These are phyloP conservation scores for Neofusicoccum laricinum DNA, from an alignment of 2,329 filamentous ascomycete species.

Conservation along the genomic window DNA sequence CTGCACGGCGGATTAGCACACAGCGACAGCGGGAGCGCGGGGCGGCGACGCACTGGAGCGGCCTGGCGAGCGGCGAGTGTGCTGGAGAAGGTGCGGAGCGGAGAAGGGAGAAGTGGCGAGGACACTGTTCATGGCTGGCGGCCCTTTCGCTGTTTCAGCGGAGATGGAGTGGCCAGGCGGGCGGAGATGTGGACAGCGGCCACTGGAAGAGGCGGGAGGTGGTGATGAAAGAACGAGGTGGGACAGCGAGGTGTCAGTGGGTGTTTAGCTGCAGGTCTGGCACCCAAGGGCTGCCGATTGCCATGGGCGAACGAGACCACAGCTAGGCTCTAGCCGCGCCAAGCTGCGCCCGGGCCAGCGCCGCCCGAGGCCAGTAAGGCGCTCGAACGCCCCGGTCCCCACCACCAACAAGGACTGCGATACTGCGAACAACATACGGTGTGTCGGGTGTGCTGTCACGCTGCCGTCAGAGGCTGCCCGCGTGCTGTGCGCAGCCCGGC, in stretches of 20 bases:
- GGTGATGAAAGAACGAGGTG: conserved; percentile 17
- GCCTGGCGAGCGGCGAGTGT: conserved; percentile 58
- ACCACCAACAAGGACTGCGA: not conserved
- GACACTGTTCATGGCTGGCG: conserved; percentile 58
- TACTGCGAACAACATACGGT: conserved; percentile 4
- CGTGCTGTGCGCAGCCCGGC: not conserved
- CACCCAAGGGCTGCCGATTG: conserved; percentile 7
- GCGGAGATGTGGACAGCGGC: not conserved
- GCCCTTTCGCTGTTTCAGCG: not conserved
- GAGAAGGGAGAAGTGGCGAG: conserved; percentile 56
- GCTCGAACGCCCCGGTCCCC: conserved; percentile 8
- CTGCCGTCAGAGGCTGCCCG: not conserved
- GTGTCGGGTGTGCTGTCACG: conserved; percentile 7
- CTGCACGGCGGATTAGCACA: conserved; percentile 27
- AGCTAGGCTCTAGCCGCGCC: conserved; percentile 7
- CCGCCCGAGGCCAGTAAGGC: conserved; percentile 1
- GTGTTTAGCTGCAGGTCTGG: conserved; percentile 13
- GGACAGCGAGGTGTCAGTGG: conserved; percentile 12
- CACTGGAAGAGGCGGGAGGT: conserved; percentile 5
- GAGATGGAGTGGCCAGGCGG: not conserved
- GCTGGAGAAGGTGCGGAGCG: conserved; percentile 61
- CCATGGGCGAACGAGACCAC: not conserved
- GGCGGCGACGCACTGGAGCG: conserved; percentile 52
- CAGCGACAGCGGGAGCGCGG: conserved; percentile 15
- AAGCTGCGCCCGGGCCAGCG: conserved; percentile 1